Conservation (phyloP, 2,329 filamentous ascomycete species). For the Pyricularia sp. region DNA sequence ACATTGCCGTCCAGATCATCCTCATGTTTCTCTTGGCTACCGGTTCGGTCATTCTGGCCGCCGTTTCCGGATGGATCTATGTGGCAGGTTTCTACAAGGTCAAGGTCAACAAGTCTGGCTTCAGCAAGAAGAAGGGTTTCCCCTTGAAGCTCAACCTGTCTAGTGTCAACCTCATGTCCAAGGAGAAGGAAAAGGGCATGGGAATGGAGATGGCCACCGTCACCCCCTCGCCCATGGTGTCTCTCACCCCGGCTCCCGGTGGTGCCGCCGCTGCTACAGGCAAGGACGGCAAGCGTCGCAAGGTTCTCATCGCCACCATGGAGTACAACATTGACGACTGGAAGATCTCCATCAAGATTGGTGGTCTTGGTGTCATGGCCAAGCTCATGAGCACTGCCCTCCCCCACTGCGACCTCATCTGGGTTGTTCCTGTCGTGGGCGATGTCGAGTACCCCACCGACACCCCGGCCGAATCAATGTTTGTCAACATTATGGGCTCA, state of each 20-base stretch:
- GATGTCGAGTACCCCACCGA: constrained; percentile 56
- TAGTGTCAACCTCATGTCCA: neutral
- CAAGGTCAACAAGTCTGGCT: neutral
- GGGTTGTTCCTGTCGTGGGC: constrained; percentile 54
- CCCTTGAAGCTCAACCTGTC: neutral
- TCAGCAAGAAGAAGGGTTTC: constrained; percentile 1
- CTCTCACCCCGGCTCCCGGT: neutral
- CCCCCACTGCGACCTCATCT: constrained; percentile 55
- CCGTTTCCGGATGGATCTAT: neutral
- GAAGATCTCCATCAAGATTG: constrained; percentile 63
- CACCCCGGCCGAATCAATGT: constrained; percentile 49
- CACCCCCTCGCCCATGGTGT: neutral
- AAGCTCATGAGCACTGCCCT: constrained; percentile 60
- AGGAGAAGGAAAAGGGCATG: neutral
- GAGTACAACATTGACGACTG: constrained; percentile 65
- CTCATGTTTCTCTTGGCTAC: neutral
- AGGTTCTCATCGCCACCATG: neutral
- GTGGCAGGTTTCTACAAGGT: neutral
- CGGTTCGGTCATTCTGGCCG: neutral
- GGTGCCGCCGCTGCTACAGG: neutral
- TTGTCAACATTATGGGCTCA: constrained; percentile 50
- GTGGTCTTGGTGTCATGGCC: constrained; percentile 61
- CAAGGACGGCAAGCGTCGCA: neutral
- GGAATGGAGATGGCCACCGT: neutral
- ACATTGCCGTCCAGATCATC: neutral